Conservation (phyloP, 1,139 yeast species). For the Debaryomycetaceae sp. region DNA sequence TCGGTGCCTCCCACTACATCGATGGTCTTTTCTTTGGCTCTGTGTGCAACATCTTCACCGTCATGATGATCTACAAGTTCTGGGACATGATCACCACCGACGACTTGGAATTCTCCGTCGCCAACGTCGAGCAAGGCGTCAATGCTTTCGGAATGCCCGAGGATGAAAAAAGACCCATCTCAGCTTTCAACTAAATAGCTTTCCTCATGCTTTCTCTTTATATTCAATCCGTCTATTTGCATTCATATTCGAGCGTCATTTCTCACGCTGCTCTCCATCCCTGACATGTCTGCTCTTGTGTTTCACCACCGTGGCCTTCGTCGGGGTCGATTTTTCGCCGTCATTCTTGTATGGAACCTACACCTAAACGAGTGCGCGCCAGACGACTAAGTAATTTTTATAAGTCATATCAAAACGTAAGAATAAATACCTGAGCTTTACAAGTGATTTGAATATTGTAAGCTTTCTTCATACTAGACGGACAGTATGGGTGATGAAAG, state of each 20-base stretch:
- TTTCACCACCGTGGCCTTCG: no score
- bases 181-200: slow-evolving; percentile 16
- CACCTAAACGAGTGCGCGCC: neutral
- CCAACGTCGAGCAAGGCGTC: slow-evolving; percentile 42
- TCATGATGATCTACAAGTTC: slow-evolving; percentile 93
- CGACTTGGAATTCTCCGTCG: slow-evolving; percentile 88
- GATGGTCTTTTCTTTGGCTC: slow-evolving; percentile 90
- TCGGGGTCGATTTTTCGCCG: no score
- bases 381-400: neutral
- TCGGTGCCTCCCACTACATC: slow-evolving; percentile 72
- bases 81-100: slow-evolving; percentile 98
- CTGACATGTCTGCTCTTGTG: no score
- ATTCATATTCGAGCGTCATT: neutral
- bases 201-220: neutral
- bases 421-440: neutral
- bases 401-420: neutral
- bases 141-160: slow-evolving; percentile 24
- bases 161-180: slow-evolving; percentile 36
- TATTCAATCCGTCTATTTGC: neutral
- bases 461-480: neutral
- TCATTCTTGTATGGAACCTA: neutral
- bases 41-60: slow-evolving; percentile 70
- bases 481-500: slow-evolving; percentile 10
- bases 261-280: no score
- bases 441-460: neutral